Base-by-base conservation (phyloP, 192 early-diverging fungal genomes). In the Phlyctochytrium planicorne region DNA sequence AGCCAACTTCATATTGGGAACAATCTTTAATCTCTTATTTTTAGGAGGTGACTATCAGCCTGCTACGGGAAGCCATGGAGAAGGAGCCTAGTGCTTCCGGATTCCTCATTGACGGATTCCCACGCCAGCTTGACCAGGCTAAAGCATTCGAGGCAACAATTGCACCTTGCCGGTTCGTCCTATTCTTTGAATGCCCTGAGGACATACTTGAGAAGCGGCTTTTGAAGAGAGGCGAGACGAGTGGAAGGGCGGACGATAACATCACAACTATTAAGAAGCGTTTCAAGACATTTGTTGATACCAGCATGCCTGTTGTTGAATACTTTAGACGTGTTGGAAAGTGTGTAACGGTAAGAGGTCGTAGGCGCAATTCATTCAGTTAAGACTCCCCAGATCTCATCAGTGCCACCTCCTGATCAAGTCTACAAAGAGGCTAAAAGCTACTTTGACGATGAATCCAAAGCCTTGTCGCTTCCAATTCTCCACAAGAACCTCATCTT, bases 131-230 rank as follows among this genome's bases (percentile, higher is more conserved):
- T 25, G 78, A 82, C 65, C 85, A 87, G 62, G 83, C 85, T 3
- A 52, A 70, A n/a, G 82, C 74, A 30, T 86, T 85, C 57, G 84
- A 86, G 56, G 67, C 82, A 27, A 64, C 61, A 66, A 47, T 94
- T 53, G 81, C 82, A 16, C 78, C 82, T 62, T 87, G 91, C 57
- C 84, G 89, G 60, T 82, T 89, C 61, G 92, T 96, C 0, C 73
- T 97, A 29, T 95, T 90, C 82, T 95, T 96, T 78, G 92, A 95
- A 55, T 96, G 94, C 76, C 86, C 92, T 16, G 94, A 97, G 75
- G 75, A 85, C 30, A 82, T 89, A 24, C 80, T 98, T 82, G 80
- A 93, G 66, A 76, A 84, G 69, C 89, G 97, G 30, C 73, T 98
- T 50, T 75, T 96, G 75, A 90, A 96, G 68, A 91, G 97, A 40